Conservation (phyloP, 805 yeast genomes). For the Monosporozyma servazzii region DNA sequence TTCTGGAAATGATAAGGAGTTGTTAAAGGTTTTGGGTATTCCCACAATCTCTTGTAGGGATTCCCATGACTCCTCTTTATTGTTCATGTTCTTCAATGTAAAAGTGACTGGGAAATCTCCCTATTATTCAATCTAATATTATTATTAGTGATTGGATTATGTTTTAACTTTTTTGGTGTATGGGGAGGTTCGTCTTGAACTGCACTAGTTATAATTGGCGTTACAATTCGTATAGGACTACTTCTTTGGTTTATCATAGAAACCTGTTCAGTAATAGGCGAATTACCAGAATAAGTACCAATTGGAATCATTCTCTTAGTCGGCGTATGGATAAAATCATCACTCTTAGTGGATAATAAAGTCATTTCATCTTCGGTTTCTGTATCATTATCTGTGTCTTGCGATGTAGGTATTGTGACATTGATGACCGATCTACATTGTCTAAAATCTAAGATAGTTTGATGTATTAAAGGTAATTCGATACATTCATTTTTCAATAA, state of each 20-base stretch:
- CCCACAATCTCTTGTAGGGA: constrained; percentile 9
- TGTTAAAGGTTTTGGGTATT: constrained; percentile 41
- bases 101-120: constrained; percentile 22
- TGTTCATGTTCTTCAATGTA: constrained; percentile 22
- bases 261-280: constrained; percentile 13
- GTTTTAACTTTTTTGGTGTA: constrained; percentile 1
- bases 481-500: constrained; percentile 49
- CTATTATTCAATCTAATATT: neutral
- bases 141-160: neutral
- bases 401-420: constrained; percentile 25
- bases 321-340: constrained; percentile 17
- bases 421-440: constrained; percentile 45
- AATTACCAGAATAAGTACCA: constrained; percentile 1
- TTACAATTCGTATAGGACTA: neutral
- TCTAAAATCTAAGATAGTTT: constrained; percentile 56
- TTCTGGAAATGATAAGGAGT: constrained; percentile 9
- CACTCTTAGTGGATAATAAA: constrained; percentile 12
- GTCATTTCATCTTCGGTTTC: constrained; percentile 33
- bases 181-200: neutral
- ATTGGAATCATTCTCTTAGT: constrained; percentile 9
- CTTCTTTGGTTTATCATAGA: neutral
- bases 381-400: constrained; percentile 39
- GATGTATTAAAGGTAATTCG: constrained; percentile 51
- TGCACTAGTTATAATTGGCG: neutral
- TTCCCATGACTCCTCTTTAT: constrained; percentile 19